Conservation (phyloP, 345 rosid genomes). For the Psidium guajava region DNA sequence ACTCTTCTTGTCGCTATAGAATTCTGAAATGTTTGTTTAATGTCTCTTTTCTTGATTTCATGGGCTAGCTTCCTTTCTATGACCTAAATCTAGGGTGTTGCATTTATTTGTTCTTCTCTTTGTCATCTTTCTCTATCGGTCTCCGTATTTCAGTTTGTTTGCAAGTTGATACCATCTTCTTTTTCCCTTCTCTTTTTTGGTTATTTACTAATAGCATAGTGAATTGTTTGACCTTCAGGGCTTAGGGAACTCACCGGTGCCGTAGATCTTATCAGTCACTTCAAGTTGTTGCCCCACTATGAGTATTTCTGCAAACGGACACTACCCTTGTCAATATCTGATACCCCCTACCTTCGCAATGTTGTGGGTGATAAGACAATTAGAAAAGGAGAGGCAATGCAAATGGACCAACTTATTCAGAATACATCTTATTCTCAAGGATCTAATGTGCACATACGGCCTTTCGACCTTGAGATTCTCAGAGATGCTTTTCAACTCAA, state of each 20-base stretch:
- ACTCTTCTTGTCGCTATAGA: background rate
- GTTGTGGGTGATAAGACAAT: slow-evolving; percentile 80
- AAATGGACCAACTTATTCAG: slow-evolving; percentile 64
- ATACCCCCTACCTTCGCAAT: slow-evolving; percentile 65
- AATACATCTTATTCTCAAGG: slow-evolving; percentile 30
- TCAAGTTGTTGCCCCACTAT: slow-evolving; percentile 58
- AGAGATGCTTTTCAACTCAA: slow-evolving; percentile 64
- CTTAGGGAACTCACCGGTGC: slow-evolving; percentile 75
- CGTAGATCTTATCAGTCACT: slow-evolving; percentile 74
- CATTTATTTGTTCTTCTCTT: background rate
- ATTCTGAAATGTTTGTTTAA: background rate
- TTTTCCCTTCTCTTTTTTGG: background rate
- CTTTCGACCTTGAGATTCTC: slow-evolving; percentile 67
- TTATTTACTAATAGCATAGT: background rate
- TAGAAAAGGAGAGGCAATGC: slow-evolving; percentile 92
- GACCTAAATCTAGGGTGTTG: background rate
- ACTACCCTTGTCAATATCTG: slow-evolving; percentile 68
- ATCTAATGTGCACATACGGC: slow-evolving; percentile 34
- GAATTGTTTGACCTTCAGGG: slow-evolving; percentile 28
- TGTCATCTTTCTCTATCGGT: background rate
- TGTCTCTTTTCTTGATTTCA: background rate
- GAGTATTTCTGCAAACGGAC: slow-evolving; percentile 79
- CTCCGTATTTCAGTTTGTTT: background rate
- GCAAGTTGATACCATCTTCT: background rate
- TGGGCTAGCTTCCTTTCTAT: background rate